phyloP scores from a whole-genome alignment of 2,329 filamentous ascomycete species.

The Pseudocercospora fuligena region DNA sequence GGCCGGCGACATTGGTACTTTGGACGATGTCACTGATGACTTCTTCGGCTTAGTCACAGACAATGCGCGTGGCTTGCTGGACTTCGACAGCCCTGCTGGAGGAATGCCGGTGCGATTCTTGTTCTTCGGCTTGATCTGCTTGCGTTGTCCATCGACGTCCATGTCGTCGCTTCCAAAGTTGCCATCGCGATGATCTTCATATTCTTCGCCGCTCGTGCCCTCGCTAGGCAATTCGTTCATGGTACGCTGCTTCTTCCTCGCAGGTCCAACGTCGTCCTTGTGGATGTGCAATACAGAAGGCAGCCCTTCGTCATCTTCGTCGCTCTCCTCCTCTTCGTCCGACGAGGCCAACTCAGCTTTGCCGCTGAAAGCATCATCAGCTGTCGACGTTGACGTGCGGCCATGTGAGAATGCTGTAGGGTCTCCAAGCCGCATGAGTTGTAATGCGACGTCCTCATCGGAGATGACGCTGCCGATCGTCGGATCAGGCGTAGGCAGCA shows the following conservation, averaged over 20 bases:
- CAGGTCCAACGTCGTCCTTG: constrained; percentile 36
- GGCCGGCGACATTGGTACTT: constrained; percentile 57
- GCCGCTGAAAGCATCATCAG: constrained; percentile 92
- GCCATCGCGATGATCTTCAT: constrained; percentile 57
- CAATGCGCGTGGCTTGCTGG: constrained; percentile 48
- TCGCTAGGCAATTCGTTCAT: constrained; percentile 60
- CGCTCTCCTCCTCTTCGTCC: constrained; percentile 70
- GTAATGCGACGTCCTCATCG: constrained; percentile 95
- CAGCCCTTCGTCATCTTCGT: constrained; percentile 68
- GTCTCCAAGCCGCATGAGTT: constrained; percentile 93
- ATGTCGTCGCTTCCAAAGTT: constrained; percentile 61
- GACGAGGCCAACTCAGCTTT: constrained; percentile 84
- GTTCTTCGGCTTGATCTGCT: constrained; percentile 49
- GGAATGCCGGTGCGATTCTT: constrained; percentile 38
- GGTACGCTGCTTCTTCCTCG: constrained; percentile 43
- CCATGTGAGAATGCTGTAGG: constrained; percentile 92
- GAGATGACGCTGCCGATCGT: constrained; percentile 96
- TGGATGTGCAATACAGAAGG: constrained; percentile 37
- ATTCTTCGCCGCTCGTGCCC: constrained; percentile 65
- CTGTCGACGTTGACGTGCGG: constrained; percentile 87
- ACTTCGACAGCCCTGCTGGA: constrained; percentile 36
- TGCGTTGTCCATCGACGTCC: constrained; percentile 50
- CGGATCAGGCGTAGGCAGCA: constrained; percentile 93
- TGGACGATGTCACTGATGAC: constrained; percentile 37
- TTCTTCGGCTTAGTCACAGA: constrained; percentile 59